Conservation (phyloP, 805 yeast genomes). For the Nakazawaea sp. region DNA sequence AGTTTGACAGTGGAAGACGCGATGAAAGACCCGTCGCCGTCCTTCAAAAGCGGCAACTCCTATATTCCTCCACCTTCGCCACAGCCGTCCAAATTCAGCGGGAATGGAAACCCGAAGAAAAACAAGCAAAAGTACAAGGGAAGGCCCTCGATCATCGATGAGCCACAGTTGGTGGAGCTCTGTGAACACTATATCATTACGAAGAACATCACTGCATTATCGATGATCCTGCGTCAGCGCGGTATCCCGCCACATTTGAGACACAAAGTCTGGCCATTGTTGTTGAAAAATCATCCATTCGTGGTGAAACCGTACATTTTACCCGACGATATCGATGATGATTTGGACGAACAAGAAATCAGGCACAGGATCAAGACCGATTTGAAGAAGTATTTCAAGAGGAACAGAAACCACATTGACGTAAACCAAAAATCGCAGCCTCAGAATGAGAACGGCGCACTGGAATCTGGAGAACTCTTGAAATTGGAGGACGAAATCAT, state of each 20-base stretch:
- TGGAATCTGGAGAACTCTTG: constrained; percentile 15
- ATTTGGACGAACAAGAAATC: constrained; percentile 20
- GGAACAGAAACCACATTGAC: constrained; percentile 28
- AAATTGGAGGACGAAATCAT: constrained; percentile 47
- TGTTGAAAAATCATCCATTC: constrained; percentile 79
- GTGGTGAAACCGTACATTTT: constrained; percentile 69
- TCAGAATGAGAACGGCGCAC: neutral
- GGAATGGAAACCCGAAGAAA: constrained; percentile 2
- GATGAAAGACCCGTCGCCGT: neutral
- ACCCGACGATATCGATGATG: constrained; percentile 39
- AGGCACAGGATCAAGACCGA: constrained; percentile 42
- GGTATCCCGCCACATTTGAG: constrained; percentile 85
- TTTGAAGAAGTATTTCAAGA: constrained; percentile 51
- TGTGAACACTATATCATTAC: constrained; percentile 49
- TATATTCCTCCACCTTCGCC: neutral
- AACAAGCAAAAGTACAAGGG: constrained; percentile 25
- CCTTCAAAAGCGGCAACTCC: neutral
- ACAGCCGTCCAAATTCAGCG: neutral
- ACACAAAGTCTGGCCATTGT: constrained; percentile 76
- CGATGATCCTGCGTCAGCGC: constrained; percentile 70
- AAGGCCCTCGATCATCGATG: constrained; percentile 37
- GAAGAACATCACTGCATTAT: constrained; percentile 68
- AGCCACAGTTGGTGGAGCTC: constrained; percentile 43
- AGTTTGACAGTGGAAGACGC: neutral
- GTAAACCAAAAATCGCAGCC: constrained; percentile 1